Conservation (phyloP, 2,329 filamentous ascomycete species). For the Fusarium robinianum region DNA sequence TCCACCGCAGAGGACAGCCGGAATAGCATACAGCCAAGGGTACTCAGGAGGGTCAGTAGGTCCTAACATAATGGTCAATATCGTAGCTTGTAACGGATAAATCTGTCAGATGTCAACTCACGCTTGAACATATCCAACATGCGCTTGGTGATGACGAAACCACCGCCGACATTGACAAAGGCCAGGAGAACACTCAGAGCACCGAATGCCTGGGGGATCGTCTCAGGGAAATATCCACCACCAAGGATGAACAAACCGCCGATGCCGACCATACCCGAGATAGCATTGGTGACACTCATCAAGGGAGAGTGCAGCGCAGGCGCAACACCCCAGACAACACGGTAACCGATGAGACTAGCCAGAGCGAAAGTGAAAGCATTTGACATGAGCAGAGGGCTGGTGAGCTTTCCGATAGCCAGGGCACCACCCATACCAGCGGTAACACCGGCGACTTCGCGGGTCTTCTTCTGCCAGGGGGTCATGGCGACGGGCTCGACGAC, state of each 20-base stretch:
- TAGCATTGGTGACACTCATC: constrained; percentile 93
- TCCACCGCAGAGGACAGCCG: constrained; percentile 75
- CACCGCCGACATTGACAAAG: constrained; percentile 86
- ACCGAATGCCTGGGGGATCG: constrained; percentile 77
- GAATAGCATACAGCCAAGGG: constrained; percentile 82
- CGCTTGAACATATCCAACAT: constrained; percentile 94
- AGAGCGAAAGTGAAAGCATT: constrained; percentile 86
- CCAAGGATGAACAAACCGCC: constrained; percentile 89
- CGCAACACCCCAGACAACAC: constrained; percentile 83
- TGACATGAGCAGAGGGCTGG: constrained; percentile 82
- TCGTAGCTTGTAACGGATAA: too few relatives aligned
- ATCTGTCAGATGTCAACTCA: constrained; percentile 40
- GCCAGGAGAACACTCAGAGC: constrained; percentile 80
- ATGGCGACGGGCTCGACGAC: constrained; percentile 62
- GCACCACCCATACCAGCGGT: constrained; percentile 78
- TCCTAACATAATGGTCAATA: constrained; percentile 50
- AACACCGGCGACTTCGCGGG: constrained; percentile 73
- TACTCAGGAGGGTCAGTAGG: constrained; percentile 88
- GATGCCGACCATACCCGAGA: constrained; percentile 88
- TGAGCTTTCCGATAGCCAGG: constrained; percentile 78
- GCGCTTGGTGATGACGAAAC: constrained; percentile 88
- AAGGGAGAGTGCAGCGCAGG: constrained; percentile 85
- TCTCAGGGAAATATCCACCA: constrained; percentile 76
- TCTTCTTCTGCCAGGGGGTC: constrained; percentile 81
- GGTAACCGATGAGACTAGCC: constrained; percentile 83